Evolutionary conservation across 306 rosid genomes (phyloP).

Genomic region (Notholithocarpus densiflorus): DNA sequence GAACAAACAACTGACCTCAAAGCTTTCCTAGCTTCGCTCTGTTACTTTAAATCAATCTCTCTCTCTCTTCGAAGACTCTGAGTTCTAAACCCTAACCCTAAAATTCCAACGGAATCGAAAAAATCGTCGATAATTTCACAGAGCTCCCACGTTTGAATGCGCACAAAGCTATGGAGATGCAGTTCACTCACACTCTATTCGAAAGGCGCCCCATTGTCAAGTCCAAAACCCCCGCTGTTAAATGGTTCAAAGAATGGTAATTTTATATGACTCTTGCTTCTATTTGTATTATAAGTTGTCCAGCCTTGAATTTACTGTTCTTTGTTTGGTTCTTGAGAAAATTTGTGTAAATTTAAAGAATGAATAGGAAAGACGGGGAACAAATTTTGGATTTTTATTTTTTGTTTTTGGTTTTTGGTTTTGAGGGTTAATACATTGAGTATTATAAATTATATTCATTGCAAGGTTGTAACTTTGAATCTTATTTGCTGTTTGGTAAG

Average conservation of each 20-base stretch:
- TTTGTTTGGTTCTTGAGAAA: conserved; percentile 4
- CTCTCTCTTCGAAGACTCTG: neutral
- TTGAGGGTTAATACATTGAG: neutral
- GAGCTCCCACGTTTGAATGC: neutral
- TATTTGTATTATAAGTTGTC: neutral
- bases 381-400: neutral
- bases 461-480: no score
- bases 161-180: conserved; percentile 61
- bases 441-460: no score
- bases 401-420: neutral
- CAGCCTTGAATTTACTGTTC: neutral
- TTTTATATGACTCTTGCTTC: neutral
- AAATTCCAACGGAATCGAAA: neutral
- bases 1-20: no score
- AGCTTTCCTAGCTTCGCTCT: no score
- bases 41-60: neutral
- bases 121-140: neutral
- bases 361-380: neutral
- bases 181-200: conserved; percentile 53
- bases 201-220: conserved; percentile 64
- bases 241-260: conserved; percentile 84
- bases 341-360: neutral
- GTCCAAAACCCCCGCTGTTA: conserved; percentile 72
- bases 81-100: conserved; percentile 16
- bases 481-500: no score